Base-by-base conservation (phyloP, 2,329 filamentous ascomycete genomes). In the Pseudogymnoascus verrucosus region DNA sequence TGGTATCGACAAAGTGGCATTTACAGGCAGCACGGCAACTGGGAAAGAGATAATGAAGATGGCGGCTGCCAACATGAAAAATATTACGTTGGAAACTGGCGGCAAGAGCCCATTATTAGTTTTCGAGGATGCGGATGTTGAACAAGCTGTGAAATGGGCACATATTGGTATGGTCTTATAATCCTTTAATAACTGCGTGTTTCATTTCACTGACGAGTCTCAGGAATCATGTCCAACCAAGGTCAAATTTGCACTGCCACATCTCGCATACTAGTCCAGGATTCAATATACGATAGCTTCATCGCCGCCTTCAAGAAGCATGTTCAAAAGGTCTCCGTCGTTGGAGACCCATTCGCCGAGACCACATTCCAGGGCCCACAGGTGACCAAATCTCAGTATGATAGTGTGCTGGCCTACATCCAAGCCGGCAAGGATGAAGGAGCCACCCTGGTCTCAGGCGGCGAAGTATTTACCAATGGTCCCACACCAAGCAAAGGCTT, bases 321-420 rank as follows among this genome's bases (percentile, higher is more conserved):
- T 65, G 84, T 86, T 57, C 70, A 76, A 64, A 19, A 40, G 10
- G 77, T 82, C 77, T 89, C 88, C 78, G 80, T 82, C 66, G 84
- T 89, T 65, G 87, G 87, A 66, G 84, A 89, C 76, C 87, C 87
- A 73, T 89, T 89, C 78, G 77, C 79, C 66, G 69, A 77, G 51
- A 80, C 85, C 64, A 89, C 86, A 68, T 89, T 88, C 84, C 87
- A 89, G 73, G 87, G 87, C 62, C 87, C 87, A 66, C 87, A 89
- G 75, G 84, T 89, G 62, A 88, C 85, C n/a, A 80, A 89, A 74
- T 74, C 87, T 40, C 87, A 90, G 75, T 89, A 84, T 70, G 86
- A 89, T 76, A 82, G 86, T 65, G 87, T 89, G 75, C 89, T 89
- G 85, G 78, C 78, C 73, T 83, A 76, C 71, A 89, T 89, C 71